Base-by-base conservation (phyloP, 1,284 basidiomycete genomes). In the Golubevia sp. region DNA sequence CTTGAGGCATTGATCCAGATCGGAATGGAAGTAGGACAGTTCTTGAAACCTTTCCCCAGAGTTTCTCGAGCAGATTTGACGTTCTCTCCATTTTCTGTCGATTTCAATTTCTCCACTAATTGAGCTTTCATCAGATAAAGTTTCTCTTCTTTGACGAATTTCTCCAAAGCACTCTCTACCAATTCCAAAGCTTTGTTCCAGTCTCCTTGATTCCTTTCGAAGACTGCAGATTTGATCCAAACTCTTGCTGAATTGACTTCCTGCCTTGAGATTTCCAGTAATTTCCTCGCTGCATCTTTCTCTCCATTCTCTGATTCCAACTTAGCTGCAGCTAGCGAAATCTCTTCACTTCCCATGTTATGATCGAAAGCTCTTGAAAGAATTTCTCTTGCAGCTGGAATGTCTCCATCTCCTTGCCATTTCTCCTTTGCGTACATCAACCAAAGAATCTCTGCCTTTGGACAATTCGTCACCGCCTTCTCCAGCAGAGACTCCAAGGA, bases 321-420 rank as follows among this genome's bases (percentile, higher is more conserved):
- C 55, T 71, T 65, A 1, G 77, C 75, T 1, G 81, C 81, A 2
- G 79, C 81, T 2, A 83, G 71, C 25, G 77, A 83, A 56, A 83
- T 82, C n/a, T 66, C 64, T 27, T 83, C 81, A 25, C 70, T 73
- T 8, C 81, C 81, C 21, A 82, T 64, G 59, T 83, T 83, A 24
- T 68, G 66, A 56, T 79, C 76, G 24, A 80, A 82, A 0, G 81
- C 81, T 5, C 79, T 68, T 21, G 67, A 73, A 5, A 83, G 66
- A 18, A 82, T 66, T 5, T 62, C 44, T 3, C 81, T 50, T 1
- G 81, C 81, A 2, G 67, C 74, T 5, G 55, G 24, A 30, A 81
- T 55, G 55, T 82, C 78, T 11, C 55, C 48, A 1, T 48, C n/a
- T 3, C 57, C 61, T 0, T 57, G 59, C 53, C 63, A 61, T 38